Evolutionary conservation across 2,329 filamentous ascomycete species (phyloP).

Genomic region (Thielaviopsis ethacetica): DNA sequence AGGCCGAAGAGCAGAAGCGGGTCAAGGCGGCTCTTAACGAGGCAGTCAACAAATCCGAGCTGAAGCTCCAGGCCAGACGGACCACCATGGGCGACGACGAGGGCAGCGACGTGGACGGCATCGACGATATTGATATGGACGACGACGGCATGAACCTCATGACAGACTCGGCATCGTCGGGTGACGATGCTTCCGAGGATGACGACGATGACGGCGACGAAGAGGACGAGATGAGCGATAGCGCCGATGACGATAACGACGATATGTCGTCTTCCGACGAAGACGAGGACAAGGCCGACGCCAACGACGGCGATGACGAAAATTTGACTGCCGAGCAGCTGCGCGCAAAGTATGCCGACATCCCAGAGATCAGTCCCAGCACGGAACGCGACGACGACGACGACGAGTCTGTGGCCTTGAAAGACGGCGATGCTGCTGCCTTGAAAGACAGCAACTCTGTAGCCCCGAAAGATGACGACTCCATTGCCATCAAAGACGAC

Average conservation of each 20-base stretch:
- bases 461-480: conserved; percentile 12
- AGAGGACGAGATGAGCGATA: conserved; percentile 23
- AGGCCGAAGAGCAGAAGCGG: conserved; percentile 46
- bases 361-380: conserved; percentile 32
- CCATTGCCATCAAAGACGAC: conserved; percentile 9
- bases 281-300: conserved; percentile 41
- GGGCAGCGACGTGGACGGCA: conserved; percentile 30
- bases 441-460: neutral
- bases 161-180: conserved; percentile 19
- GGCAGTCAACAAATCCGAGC: conserved; percentile 55
- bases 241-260: conserved; percentile 23
- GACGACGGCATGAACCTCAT: conserved; percentile 29
- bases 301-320: conserved; percentile 42
- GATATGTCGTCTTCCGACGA: conserved; percentile 49
- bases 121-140: conserved; percentile 24
- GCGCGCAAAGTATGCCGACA: conserved; percentile 49
- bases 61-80: conserved; percentile 45
- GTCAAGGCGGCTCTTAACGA: conserved; percentile 55
- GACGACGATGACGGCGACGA: conserved; percentile 11
- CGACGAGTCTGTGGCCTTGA: conserved; percentile 9
- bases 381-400: neutral
- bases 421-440: conserved; percentile 4
- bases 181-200: conserved; percentile 19
- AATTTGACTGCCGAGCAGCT: conserved; percentile 53
- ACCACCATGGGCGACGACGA: conserved; percentile 31